A percentile compares a stretch with the other conserved stretches of the same genome.
These are phyloP conservation scores for Debaryomyces coudertii DNA, from an alignment of 1,139 yeast species.

Conservation along the genomic window DNA sequence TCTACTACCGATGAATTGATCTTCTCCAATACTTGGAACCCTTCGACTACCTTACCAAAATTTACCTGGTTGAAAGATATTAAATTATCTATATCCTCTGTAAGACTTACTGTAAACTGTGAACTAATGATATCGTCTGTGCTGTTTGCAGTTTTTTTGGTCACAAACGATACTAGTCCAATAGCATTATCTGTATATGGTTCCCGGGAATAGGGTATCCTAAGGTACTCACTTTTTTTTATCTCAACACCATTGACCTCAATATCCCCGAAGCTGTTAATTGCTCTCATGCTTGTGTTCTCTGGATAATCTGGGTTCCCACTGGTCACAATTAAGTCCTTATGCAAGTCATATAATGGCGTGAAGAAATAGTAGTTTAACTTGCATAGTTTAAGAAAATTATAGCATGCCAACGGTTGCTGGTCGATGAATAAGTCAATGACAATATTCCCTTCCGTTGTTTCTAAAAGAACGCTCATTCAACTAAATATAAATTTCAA, in stretches of 20 bases:
- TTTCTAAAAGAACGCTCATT: slow-evolving; percentile 65
- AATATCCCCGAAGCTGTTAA: slow-evolving; percentile 15
- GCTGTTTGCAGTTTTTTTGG: slow-evolving; percentile 16
- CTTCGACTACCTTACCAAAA: slow-evolving; percentile 60
- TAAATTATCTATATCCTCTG: slow-evolving; percentile 16
- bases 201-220: background rate
- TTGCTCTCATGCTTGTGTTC: slow-evolving; percentile 28
- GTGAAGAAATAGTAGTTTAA: slow-evolving; percentile 55
- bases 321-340: slow-evolving; percentile 39
- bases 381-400: slow-evolving; percentile 60
- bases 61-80: slow-evolving; percentile 13
- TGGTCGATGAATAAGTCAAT: slow-evolving; percentile 49
- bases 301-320: slow-evolving; percentile 55
- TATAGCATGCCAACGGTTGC: slow-evolving; percentile 43
- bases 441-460: slow-evolving; percentile 55
- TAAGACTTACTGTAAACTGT: slow-evolving; percentile 31
- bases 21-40: slow-evolving; percentile 46
- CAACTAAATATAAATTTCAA: background rate
- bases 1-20: slow-evolving; percentile 47
- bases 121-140: slow-evolving; percentile 24
- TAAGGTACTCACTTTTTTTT: slow-evolving; percentile 8
- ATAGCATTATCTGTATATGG: slow-evolving; percentile 6
- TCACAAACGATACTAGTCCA: slow-evolving; percentile 41
- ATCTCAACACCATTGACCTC: slow-evolving; percentile 3
- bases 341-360: slow-evolving; percentile 48